These are phyloP conservation scores for Globisporangium okanoganense DNA, from an alignment of 352 stramenopile genomes.

Conservation along the genomic window DNA sequence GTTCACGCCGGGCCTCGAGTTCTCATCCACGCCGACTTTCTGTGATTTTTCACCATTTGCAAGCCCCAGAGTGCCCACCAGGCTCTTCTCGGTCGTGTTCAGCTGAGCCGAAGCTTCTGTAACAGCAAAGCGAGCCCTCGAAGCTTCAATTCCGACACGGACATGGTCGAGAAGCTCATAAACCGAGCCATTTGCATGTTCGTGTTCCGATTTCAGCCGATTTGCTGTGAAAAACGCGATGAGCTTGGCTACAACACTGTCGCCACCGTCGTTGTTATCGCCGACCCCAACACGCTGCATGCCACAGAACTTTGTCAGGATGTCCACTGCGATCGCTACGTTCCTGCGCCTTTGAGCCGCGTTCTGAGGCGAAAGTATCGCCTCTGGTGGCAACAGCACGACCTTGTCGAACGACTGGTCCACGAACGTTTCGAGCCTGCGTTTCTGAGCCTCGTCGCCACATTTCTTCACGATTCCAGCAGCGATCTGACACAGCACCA, in stretches of 20 bases:
- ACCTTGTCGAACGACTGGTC: not conserved
- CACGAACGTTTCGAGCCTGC: not conserved
- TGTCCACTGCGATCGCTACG: constrained; percentile 1
- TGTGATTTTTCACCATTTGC: not conserved
- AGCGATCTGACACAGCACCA: constrained; percentile 37
- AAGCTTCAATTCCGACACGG: constrained; percentile 2
- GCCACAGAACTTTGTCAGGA: constrained; percentile 2
- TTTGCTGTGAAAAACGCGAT: not conserved
- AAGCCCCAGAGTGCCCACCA: not conserved
- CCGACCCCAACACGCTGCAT: not conserved
- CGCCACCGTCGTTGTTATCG: not conserved
- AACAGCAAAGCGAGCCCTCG: not conserved
- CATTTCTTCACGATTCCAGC: constrained; percentile 16
- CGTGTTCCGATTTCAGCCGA: not conserved
- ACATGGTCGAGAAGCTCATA: constrained; percentile 13
- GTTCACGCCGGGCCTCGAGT: not conserved
- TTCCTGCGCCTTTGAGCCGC: constrained; percentile 9
- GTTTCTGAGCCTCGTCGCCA: not conserved
- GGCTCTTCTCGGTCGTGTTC: not conserved
- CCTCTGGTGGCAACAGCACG: not conserved
- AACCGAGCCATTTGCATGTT: not conserved
- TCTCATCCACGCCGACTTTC: constrained; percentile 6
- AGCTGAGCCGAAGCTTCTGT: not conserved
- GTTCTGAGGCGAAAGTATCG: constrained; percentile 7
- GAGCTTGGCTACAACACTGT: constrained; percentile 1